phyloP scores from a whole-genome alignment of 2,329 filamentous ascomycete species.

The Cercospora berteroae region DNA sequence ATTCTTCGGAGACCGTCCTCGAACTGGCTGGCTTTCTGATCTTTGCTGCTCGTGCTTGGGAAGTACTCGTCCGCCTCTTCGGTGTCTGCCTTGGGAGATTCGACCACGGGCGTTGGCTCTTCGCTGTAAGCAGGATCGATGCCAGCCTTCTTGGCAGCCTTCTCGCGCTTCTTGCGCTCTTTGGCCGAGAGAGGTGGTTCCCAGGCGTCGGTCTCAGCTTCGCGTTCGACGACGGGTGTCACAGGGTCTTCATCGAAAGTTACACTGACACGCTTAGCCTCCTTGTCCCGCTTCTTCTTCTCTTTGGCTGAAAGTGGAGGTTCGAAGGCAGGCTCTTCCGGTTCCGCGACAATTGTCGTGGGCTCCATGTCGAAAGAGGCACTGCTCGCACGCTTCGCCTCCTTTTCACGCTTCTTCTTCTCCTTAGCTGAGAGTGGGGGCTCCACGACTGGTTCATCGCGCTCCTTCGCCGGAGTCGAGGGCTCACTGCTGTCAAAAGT shows the following conservation, averaged over 20 bases:
- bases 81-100: constrained; percentile 9
- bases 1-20: constrained; percentile 28
- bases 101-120: constrained; percentile 12
- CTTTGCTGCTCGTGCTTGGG: constrained; percentile 36
- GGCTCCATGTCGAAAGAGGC: constrained; percentile 18
- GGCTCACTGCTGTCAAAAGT: constrained; percentile 19
- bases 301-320: constrained; percentile 38
- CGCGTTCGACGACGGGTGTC: constrained; percentile 10
- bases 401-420: constrained; percentile 40
- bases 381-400: constrained; percentile 32
- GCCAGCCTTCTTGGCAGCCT: constrained; percentile 36
- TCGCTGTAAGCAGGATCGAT: constrained; percentile 16
- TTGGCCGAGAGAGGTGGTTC: constrained; percentile 39
- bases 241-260: constrained; percentile 18
- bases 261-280: constrained; percentile 32
- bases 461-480: constrained; percentile 12
- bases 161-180: constrained; percentile 48
- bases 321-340: constrained; percentile 34
- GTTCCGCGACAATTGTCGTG: background rate
- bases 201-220: constrained; percentile 30
- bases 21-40: constrained; percentile 45
- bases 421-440: constrained; percentile 7
- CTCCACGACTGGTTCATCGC: background rate
- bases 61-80: constrained; percentile 29
- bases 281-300: constrained; percentile 48